These are phyloP conservation scores for Aspergillus luchuensis DNA, from an alignment of 2,329 filamentous ascomycete genomes.

Conservation along the genomic window DNA sequence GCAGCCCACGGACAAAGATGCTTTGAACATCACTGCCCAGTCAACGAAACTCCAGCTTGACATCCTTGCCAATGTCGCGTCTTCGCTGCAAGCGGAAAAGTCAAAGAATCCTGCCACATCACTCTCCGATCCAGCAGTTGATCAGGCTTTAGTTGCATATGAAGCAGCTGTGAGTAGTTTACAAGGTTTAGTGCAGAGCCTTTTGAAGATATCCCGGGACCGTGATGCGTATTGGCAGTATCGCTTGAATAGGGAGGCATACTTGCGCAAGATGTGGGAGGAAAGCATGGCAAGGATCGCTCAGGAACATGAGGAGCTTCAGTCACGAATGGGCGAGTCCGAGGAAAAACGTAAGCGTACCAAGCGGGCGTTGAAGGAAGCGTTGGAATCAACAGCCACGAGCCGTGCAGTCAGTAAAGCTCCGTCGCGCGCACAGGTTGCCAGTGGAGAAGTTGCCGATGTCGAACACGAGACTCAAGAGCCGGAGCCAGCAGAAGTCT, in stretches of 20 bases:
- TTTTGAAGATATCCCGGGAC: slow-evolving; percentile 89
- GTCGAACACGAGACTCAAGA: slow-evolving; percentile 37
- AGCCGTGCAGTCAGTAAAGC: slow-evolving; percentile 40
- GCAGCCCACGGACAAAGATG: slow-evolving; percentile 78
- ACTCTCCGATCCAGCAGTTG: slow-evolving; percentile 74
- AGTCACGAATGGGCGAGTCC: slow-evolving; percentile 82
- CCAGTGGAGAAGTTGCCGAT: slow-evolving; percentile 37
- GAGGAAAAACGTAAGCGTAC: slow-evolving; percentile 88
- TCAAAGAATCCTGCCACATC: slow-evolving; percentile 68
- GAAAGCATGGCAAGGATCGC: slow-evolving; percentile 99
- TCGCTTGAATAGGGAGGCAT: slow-evolving; percentile 83
- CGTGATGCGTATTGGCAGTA: slow-evolving; percentile 98
- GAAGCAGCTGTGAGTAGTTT: slow-evolving; percentile 87
- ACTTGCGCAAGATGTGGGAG: slow-evolving; percentile 95
- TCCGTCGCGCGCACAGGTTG: slow-evolving; percentile 34
- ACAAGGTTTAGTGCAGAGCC: slow-evolving; percentile 78
- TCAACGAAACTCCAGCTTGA: slow-evolving; percentile 92
- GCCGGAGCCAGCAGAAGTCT: slow-evolving; percentile 14
- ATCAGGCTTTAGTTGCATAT: slow-evolving; percentile 80
- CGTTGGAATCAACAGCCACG: slow-evolving; percentile 61
- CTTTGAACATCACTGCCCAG: slow-evolving; percentile 95
- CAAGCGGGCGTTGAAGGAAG: slow-evolving; percentile 85
- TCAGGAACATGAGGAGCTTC: slow-evolving; percentile 86
- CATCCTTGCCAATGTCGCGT: slow-evolving; percentile 80
- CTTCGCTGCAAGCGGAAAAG: slow-evolving; percentile 74